Conservation (phyloP, 495 filamentous ascomycete genomes). For the Tetracladium setigerum region DNA sequence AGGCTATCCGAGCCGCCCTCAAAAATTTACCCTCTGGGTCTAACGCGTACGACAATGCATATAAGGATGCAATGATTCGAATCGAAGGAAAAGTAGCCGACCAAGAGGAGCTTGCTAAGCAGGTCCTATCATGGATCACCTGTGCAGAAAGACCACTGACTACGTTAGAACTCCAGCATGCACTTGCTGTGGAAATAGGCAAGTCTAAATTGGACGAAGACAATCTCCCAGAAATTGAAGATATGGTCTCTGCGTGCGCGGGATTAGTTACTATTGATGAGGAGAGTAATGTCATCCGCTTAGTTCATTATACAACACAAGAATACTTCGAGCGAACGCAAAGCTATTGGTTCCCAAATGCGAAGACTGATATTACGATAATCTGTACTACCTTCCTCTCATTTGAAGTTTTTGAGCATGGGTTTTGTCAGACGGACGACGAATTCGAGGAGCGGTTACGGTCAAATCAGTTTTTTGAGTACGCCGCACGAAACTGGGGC, state of each 20-base stretch:
- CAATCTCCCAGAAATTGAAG: constrained; percentile 23
- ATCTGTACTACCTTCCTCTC: constrained; percentile 39
- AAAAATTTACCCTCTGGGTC: constrained; percentile 22
- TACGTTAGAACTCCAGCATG: constrained; percentile 12
- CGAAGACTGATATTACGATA: constrained; percentile 26
- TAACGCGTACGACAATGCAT: constrained; percentile 31
- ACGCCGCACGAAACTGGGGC: constrained; percentile 24
- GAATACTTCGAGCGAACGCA: constrained; percentile 39
- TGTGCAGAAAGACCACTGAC: constrained; percentile 7
- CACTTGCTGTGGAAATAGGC: constrained; percentile 12
- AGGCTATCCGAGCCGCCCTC: constrained; percentile 6
- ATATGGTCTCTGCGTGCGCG: constrained; percentile 35
- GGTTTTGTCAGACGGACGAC: constrained; percentile 4
- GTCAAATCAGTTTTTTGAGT: constrained; percentile 6
- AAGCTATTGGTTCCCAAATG: constrained; percentile 28
- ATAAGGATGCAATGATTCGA: constrained; percentile 14
- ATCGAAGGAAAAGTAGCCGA: constrained; percentile 3
- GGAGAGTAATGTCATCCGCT: neutral
- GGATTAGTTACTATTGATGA: constrained; percentile 40
- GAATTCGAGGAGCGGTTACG: no score
- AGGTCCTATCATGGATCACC: constrained; percentile 5
- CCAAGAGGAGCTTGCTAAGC: neutral
- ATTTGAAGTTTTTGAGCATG: constrained; percentile 11
- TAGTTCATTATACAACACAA: constrained; percentile 47
- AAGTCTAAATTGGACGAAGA: constrained; percentile 25